Evolutionary conservation across 441 rosid genomes (phyloP).

Genomic region (Gossypium lobatum): DNA sequence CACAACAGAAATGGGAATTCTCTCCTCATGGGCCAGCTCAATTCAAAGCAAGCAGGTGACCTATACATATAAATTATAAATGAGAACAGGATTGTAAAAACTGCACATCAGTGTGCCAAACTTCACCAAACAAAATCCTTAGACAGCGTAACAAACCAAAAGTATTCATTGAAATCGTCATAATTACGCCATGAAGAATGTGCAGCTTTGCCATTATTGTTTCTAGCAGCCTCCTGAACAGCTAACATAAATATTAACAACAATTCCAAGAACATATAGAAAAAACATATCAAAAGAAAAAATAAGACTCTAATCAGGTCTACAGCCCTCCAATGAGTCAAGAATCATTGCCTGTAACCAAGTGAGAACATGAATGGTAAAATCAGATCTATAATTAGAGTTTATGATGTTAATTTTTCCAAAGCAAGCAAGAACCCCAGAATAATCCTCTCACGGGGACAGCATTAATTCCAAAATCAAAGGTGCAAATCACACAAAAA

Average conservation of each 20-base stretch:
- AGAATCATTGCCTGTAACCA: background rate
- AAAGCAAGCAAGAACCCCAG: background rate
- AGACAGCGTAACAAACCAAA: constrained; percentile 56
- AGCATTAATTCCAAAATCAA: background rate
- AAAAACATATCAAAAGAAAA: background rate
- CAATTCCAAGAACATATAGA: background rate
- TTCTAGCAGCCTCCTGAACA: constrained; percentile 71
- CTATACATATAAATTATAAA: constrained; percentile 37
- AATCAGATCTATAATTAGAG: background rate
- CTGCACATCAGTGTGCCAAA: constrained; percentile 8
- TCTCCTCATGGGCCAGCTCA: constrained; percentile 72
- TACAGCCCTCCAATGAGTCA: background rate
- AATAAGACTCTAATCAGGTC: background rate
- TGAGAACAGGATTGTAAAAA: constrained; percentile 19
- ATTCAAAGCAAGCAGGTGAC: constrained; percentile 94
- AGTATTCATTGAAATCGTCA: constrained; percentile 98
- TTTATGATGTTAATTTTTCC: background rate
- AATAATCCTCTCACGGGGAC: background rate
- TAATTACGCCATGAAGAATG: constrained; percentile 99
- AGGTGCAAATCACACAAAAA: background rate
- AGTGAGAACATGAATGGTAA: background rate
- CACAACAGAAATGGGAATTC: constrained; percentile 49
- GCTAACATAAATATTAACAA: constrained; percentile 14
- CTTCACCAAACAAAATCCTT: background rate
- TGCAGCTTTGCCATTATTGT: constrained; percentile 89